A percentile compares a stretch with the other conserved stretches of the same genome.
These are phyloP conservation scores for Wickerhamomyces tratensis DNA, from an alignment of 805 yeast genomes.

Conservation along the genomic window DNA sequence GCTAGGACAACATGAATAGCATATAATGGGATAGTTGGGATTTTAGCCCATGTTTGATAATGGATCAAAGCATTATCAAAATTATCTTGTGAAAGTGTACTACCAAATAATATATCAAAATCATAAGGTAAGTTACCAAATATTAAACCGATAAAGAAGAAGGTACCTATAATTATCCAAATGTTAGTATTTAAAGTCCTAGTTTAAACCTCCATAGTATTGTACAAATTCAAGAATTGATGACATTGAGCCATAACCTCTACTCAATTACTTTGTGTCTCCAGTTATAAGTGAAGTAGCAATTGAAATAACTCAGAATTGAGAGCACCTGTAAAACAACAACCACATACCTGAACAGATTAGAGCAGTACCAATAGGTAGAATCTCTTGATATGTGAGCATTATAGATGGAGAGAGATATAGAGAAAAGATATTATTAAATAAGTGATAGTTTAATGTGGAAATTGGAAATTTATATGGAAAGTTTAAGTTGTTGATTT, in stretches of 20 bases:
- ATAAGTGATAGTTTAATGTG: too few species aligned
- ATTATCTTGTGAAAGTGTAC: constrained; percentile 34
- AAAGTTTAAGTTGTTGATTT: too few species aligned
- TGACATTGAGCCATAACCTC: too few species aligned
- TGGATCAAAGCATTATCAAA: constrained; percentile 59
- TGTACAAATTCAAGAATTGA: too few species aligned
- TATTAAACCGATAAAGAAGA: constrained; percentile 74
- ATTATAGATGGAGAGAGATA: too few species aligned
- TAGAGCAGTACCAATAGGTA: constrained; percentile 37
- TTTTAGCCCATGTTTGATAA: constrained; percentile 62
- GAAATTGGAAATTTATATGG: too few species aligned
- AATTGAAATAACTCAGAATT: background rate
- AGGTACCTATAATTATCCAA: constrained; percentile 31
- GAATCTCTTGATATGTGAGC: constrained; percentile 29
- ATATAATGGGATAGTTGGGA: constrained; percentile 50
- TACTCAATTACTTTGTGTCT: too few species aligned
- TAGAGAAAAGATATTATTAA: too few species aligned
- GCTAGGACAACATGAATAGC: constrained; percentile 51
- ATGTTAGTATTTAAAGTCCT: too few species aligned
- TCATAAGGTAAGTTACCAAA: constrained; percentile 81
- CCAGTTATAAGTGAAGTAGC: too few species aligned
- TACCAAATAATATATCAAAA: constrained; percentile 61
- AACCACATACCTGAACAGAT: constrained; percentile 25
- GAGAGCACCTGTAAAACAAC: background rate
- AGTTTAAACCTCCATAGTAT: too few species aligned